Percentiles rank a stretch among this genome's conserved stretches.
phyloP scores from a whole-genome alignment of 768 basidiomycete genomes.

The Leccinum pellstonianum region DNA sequence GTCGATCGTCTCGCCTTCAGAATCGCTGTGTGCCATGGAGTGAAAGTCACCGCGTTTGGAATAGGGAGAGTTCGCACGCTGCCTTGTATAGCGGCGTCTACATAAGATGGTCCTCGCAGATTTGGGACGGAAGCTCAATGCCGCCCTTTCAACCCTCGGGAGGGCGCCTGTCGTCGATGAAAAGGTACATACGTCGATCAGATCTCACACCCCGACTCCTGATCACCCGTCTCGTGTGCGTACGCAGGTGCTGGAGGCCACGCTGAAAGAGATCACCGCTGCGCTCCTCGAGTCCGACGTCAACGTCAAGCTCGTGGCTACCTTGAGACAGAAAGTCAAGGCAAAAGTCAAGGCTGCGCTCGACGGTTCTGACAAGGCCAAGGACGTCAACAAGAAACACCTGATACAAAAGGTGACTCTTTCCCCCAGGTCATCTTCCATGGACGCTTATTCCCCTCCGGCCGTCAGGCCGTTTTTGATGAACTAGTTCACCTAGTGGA shows the following conservation, averaged over 20 bases:
- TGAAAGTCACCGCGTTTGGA: not conserved
- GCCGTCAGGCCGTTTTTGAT: constrained; percentile 84
- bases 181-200: constrained; percentile 51
- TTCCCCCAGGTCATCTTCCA: not conserved
- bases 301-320: constrained; percentile 93
- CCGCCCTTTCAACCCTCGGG: constrained; percentile 87
- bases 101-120: constrained; percentile 88
- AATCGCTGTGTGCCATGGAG: constrained; percentile 55
- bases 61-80: constrained; percentile 31
- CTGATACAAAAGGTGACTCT: constrained; percentile 81
- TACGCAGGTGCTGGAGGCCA: constrained; percentile 82
- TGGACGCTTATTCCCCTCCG: constrained; percentile 12
- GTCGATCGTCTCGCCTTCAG: constrained; percentile 62
- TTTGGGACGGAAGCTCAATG: constrained; percentile 90
- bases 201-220: not conserved
- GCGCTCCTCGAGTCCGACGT: constrained; percentile 96
- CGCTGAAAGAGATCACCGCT: constrained; percentile 92
- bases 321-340: constrained; percentile 86
- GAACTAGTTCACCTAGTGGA: constrained; percentile 95
- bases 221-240: constrained; percentile 7
- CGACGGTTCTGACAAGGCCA: constrained; percentile 70
- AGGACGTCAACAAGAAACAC: constrained; percentile 80
- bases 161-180: constrained; percentile 88
- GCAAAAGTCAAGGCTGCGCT: constrained; percentile 81
- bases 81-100: constrained; percentile 14